These are phyloP conservation scores for Crucibulum laeve DNA, from an alignment of 768 basidiomycete genomes.

Conservation along the genomic window DNA sequence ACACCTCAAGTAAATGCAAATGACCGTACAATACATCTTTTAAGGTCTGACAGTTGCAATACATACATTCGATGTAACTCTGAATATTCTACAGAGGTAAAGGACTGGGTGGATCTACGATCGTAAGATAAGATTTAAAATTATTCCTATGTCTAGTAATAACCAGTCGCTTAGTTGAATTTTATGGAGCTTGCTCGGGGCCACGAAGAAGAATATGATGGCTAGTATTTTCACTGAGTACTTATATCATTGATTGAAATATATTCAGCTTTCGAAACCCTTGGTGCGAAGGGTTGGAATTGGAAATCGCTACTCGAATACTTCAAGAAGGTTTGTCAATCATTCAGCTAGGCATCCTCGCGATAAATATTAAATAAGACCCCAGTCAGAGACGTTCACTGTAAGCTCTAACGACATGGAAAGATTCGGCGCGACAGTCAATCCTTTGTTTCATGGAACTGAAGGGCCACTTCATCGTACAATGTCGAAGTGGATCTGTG, in stretches of 20 bases:
- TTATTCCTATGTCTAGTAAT: no score
- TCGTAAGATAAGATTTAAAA: neutral
- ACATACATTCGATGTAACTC: neutral
- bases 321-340: neutral
- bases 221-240: neutral
- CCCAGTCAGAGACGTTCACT: neutral
- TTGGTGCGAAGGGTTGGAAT: neutral
- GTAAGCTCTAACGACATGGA: neutral
- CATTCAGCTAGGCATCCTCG: neutral
- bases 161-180: neutral
- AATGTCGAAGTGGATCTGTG: neutral
- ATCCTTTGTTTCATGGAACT: neutral
- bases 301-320: neutral
- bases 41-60: neutral
- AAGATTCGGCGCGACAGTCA: neutral
- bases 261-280: neutral
- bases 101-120: neutral
- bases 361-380: neutral
- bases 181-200: neutral
- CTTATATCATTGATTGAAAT: neutral
- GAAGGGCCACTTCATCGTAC: neutral
- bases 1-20: neutral
- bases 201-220: neutral
- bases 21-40: neutral
- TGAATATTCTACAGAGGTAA: neutral